phyloP scores from a whole-genome alignment of 176 grass and related monocot genomes.

The Secale cereale region DNA sequence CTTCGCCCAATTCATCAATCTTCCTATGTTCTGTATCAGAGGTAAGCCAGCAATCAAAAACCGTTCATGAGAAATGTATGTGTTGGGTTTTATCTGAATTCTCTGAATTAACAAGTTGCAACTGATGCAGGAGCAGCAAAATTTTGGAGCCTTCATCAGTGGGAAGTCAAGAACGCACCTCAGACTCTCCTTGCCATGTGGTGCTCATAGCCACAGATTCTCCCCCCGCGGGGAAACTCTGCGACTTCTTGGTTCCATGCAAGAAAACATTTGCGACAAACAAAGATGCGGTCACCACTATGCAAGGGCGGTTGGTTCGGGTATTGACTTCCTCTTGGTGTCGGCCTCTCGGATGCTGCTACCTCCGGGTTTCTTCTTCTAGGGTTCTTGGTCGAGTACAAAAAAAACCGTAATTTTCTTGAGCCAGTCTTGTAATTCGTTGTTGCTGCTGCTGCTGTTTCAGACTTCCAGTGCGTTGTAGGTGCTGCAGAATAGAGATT shows the following conservation, averaged over 20 bases:
- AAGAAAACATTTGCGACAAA: neutral
- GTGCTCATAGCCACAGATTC: slow-evolving; percentile 42
- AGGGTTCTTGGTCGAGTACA: slow-evolving; percentile 41
- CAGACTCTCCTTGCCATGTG: slow-evolving; percentile 95
- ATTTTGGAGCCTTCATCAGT: slow-evolving; percentile 72
- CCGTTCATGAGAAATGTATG: neutral
- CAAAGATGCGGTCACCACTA: slow-evolving; percentile 57
- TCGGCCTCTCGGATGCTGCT: slow-evolving; percentile 43
- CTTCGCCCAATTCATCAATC: neutral
- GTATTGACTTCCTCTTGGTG: slow-evolving; percentile 88
- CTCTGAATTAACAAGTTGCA: neutral
- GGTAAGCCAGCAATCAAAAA: slow-evolving; percentile 11
- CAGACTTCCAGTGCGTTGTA: slow-evolving; percentile 22
- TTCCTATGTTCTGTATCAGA: slow-evolving; percentile 32
- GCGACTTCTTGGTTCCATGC: neutral
- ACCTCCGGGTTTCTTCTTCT: slow-evolving; percentile 9
- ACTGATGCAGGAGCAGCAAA: slow-evolving; percentile 39
- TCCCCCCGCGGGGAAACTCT: slow-evolving; percentile 2
- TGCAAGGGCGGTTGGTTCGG: slow-evolving; percentile 97
- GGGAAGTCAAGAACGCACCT: slow-evolving; percentile 99
- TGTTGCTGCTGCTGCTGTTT: slow-evolving; percentile 7
- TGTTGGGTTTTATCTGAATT: neutral
- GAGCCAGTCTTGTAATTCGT: slow-evolving; percentile 33
- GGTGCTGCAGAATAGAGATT: slow-evolving; percentile 31
- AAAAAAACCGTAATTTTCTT: slow-evolving; percentile 27